phyloP scores from a whole-genome alignment of 2,329 filamentous ascomycete genomes.

The Neoscytalidium dimidiatum region DNA sequence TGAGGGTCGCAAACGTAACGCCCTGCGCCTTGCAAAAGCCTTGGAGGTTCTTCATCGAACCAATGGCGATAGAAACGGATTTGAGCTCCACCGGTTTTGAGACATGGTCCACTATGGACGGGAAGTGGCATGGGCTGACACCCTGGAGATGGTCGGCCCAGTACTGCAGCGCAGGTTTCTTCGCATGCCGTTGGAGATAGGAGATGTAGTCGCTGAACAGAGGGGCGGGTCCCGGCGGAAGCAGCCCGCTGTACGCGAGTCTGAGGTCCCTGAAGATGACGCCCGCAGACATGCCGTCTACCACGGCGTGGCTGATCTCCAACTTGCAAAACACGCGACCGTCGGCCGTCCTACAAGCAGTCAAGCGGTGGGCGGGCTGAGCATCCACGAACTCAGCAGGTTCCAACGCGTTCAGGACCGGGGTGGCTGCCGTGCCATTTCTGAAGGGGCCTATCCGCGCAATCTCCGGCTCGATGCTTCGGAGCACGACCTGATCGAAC shows the following conservation, averaged over 20 bases:
- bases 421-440: neutral
- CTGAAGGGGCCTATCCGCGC: neutral
- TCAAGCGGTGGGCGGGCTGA: conserved; percentile 34
- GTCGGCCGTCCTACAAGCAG: conserved; percentile 30
- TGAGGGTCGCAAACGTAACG: conserved; percentile 24
- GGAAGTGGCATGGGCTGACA: conserved; percentile 36
- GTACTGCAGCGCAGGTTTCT: conserved; percentile 29
- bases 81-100: neutral
- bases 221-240: conserved; percentile 30
- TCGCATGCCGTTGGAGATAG: conserved; percentile 29
- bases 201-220: conserved; percentile 39
- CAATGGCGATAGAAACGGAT: neutral
- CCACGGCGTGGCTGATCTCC: conserved; percentile 38
- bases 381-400: conserved; percentile 34
- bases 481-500: conserved; percentile 38
- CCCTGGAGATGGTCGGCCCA: conserved; percentile 35
- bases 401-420: conserved; percentile 17
- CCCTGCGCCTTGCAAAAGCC: neutral
- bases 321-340: conserved; percentile 35
- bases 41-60: neutral
- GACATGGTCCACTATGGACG: conserved; percentile 9
- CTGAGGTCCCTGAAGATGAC: conserved; percentile 35
- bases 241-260: conserved; percentile 31
- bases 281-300: conserved; percentile 35
- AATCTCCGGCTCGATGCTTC: conserved; percentile 28